Conservation (phyloP, 306 rosid species). For the Cyclanthera cordifolia region DNA sequence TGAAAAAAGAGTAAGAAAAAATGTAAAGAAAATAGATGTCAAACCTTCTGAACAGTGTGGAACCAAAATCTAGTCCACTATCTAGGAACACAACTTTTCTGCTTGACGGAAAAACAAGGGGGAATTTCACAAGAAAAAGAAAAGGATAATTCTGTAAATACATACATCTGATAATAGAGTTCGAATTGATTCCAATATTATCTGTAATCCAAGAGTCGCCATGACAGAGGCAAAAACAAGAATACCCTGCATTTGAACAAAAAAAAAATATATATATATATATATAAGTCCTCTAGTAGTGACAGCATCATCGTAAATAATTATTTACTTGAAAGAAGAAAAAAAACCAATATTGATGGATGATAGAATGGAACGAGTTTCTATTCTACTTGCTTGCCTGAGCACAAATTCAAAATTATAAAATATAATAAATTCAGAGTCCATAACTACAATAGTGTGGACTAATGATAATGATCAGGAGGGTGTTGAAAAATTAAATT, state of each 20-base stretch:
- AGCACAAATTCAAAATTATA: not conserved
- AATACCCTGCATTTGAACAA: constrained; percentile 56
- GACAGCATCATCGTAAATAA: not conserved
- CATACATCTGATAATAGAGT: constrained; percentile 56
- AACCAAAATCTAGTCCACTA: too few species aligned
- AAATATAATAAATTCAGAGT: not conserved
- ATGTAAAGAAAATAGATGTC: not conserved
- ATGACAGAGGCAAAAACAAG: constrained; percentile 98
- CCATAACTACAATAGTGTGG: too few species aligned
- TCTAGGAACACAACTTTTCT: too few species aligned
- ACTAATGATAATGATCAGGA: too few species aligned
- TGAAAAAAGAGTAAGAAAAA: constrained; percentile 4
- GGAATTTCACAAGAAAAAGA: too few species aligned
- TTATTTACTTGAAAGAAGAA: not conserved
- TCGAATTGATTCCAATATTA: constrained; percentile 82
- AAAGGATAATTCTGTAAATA: constrained; percentile 3
- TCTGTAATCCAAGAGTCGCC: constrained; percentile 97
- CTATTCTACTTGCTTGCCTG: not conserved
- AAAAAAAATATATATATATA: too few species aligned
- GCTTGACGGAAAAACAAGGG: too few species aligned
- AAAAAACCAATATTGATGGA: not conserved
- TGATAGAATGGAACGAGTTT: not conserved
- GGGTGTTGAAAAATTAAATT: too few species aligned
- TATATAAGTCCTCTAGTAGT: not conserved
- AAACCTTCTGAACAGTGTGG: too few species aligned